Conservation (phyloP, 345 rosid genomes). For the Nephelium lappaceum region DNA sequence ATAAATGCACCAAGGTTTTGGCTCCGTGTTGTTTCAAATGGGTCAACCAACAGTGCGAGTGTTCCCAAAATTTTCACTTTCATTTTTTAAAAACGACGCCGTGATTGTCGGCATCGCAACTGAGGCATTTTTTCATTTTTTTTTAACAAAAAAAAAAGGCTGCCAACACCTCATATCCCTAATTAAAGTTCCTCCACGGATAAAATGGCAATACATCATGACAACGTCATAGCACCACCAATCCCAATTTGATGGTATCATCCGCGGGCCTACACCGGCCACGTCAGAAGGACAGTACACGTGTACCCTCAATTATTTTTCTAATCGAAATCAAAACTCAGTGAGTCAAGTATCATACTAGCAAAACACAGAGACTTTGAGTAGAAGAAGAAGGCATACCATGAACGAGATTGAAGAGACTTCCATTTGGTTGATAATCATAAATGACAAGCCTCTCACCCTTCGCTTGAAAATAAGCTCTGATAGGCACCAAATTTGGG, state of each 20-base stretch:
- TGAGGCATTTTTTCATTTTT: too few species aligned
- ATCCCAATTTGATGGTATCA: neutral
- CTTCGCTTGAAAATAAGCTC: constrained; percentile 78
- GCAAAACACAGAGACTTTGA: neutral
- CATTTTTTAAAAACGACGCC: neutral
- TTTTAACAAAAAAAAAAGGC: neutral
- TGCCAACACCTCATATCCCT: neutral
- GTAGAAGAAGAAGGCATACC: constrained; percentile 42
- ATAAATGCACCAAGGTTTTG: neutral
- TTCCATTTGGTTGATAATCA: constrained; percentile 89
- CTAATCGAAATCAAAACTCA: neutral
- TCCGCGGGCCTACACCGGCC: neutral
- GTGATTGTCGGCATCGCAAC: constrained; percentile 13
- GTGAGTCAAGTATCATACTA: neutral
- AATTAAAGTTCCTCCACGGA: too few species aligned
- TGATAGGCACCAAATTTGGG: constrained; percentile 70
- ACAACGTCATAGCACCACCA: neutral
- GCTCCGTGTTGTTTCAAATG: neutral
- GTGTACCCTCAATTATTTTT: neutral
- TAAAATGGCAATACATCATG: neutral
- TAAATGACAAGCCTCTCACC: constrained; percentile 87
- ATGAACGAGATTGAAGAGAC: constrained; percentile 88
- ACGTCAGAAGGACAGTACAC: neutral
- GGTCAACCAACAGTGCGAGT: neutral
- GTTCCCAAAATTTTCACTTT: neutral